phyloP scores from a whole-genome alignment of 2,329 filamentous ascomycete genomes.

The Corinectria fuckeliana region DNA sequence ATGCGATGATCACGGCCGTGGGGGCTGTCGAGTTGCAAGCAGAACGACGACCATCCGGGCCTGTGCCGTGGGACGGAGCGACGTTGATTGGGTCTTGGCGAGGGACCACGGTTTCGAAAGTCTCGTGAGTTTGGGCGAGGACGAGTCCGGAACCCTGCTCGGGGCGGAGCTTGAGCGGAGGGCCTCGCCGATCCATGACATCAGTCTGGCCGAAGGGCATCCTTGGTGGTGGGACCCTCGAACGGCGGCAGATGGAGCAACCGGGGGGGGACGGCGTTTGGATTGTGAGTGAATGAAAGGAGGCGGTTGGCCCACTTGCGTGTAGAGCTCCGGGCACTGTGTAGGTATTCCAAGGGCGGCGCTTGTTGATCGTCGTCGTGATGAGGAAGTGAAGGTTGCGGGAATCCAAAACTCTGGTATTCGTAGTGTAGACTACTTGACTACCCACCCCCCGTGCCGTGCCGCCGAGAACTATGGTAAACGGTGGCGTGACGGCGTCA shows the following conservation, averaged over 20 bases:
- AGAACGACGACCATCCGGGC: conserved; percentile 27
- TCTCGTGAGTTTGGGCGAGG: conserved; percentile 17
- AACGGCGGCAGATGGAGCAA: conserved; percentile 26
- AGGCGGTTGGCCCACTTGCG: conserved; percentile 4
- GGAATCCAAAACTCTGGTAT: not conserved
- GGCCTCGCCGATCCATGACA: conserved; percentile 43
- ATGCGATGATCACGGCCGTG: conserved; percentile 29
- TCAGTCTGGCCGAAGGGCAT: conserved; percentile 35
- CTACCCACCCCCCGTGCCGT: too few relatives aligned
- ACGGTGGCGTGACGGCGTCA: too few relatives aligned
- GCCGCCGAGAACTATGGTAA: too few relatives aligned
- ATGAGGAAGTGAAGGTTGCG: not conserved
- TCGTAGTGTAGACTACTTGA: too few relatives aligned
- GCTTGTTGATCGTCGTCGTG: conserved; percentile 4
- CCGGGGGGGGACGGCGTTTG: conserved; percentile 17
- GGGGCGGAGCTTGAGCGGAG: conserved; percentile 21
- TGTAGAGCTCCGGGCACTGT: conserved; percentile 2
- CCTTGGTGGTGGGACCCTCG: conserved; percentile 20
- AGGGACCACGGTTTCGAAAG: conserved; percentile 31
- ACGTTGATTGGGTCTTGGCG: conserved; percentile 26
- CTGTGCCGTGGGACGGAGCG: conserved; percentile 22
- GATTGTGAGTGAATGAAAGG: conserved; percentile 11
- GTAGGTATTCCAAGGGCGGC: too few relatives aligned
- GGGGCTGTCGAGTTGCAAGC: too few relatives aligned
- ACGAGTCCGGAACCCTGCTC: conserved; percentile 3